Evolutionary conservation across 768 basidiomycete genomes (phyloP).

Genomic region (Auriscalpium vulgare): DNA sequence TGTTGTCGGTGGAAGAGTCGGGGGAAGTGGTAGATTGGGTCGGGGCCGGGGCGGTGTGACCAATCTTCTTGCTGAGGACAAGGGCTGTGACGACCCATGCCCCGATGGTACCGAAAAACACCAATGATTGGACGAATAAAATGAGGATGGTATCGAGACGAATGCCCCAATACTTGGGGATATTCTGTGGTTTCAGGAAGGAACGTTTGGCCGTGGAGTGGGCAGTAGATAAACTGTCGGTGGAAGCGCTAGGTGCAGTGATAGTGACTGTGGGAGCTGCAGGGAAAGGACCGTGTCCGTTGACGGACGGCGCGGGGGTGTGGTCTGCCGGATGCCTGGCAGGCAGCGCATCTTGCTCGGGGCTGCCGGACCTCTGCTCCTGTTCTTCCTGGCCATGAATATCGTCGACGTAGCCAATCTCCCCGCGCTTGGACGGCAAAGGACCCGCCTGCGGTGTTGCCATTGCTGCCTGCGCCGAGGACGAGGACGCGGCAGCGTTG

Average conservation of each 20-base stretch:
- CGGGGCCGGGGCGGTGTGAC: neutral
- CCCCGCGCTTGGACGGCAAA: slow-evolving; percentile 55
- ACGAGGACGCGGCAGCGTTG: slow-evolving; percentile 9
- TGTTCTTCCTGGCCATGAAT: slow-evolving; percentile 21
- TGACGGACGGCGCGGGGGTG: slow-evolving; percentile 12
- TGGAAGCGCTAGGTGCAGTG: neutral
- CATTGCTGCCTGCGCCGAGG: slow-evolving; percentile 17
- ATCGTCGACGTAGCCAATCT: slow-evolving; percentile 52
- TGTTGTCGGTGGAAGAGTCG: slow-evolving; percentile 1
- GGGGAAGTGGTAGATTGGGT: neutral
- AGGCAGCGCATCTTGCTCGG: slow-evolving; percentile 23
- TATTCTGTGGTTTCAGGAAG: slow-evolving; percentile 33
- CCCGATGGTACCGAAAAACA: slow-evolving; percentile 40
- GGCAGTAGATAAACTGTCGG: slow-evolving; percentile 17
- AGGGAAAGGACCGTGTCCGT: neutral
- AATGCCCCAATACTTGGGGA: slow-evolving; percentile 35
- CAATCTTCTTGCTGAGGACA: slow-evolving; percentile 15
- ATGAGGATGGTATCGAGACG: slow-evolving; percentile 35
- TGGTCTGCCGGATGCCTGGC: slow-evolving; percentile 44
- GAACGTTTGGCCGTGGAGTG: slow-evolving; percentile 23
- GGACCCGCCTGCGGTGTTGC: slow-evolving; percentile 48
- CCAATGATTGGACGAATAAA: slow-evolving; percentile 30
- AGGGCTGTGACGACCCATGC: slow-evolving; percentile 44
- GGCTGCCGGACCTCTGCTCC: slow-evolving; percentile 10
- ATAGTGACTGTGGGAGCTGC: neutral